Conservation (phyloP, 2,329 filamentous ascomycete genomes). For the Xylariaceae sp. region DNA sequence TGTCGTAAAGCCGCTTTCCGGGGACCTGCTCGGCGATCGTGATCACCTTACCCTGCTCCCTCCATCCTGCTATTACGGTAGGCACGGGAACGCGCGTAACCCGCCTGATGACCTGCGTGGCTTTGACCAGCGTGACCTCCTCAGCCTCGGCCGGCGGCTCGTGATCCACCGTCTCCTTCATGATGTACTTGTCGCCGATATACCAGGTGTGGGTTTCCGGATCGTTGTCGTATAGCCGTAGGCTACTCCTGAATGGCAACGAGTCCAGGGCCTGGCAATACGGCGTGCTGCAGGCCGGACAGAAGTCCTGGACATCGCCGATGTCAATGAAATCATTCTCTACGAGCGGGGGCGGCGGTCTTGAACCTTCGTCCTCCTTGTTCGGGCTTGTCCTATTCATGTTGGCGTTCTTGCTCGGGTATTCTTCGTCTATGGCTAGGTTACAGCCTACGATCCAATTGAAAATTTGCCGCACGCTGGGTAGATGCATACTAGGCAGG, state of each 20-base stretch:
- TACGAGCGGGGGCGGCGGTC: background rate
- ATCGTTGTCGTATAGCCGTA: constrained; percentile 32
- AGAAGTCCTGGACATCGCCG: constrained; percentile 29
- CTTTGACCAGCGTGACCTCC: constrained; percentile 23
- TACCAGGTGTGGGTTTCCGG: constrained; percentile 30
- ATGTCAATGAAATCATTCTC: constrained; percentile 26
- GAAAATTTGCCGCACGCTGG: constrained; percentile 5
- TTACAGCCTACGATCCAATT: constrained; percentile 20
- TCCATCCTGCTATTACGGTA: constrained; percentile 33
- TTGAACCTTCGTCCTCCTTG: background rate
- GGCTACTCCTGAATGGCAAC: constrained; percentile 30
- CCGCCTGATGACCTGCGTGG: constrained; percentile 17
- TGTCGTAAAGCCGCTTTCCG: constrained; percentile 30
- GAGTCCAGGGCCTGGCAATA: constrained; percentile 32
- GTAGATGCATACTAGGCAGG: constrained; percentile 12
- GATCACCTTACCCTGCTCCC: constrained; percentile 31
- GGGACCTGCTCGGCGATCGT: constrained; percentile 29
- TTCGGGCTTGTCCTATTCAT: background rate
- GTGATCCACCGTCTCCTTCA: constrained; percentile 28
- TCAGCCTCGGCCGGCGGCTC: constrained; percentile 20
- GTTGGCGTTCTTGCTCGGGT: background rate
- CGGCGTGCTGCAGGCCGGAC: constrained; percentile 31
- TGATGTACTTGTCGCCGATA: constrained; percentile 30
- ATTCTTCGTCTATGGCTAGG: constrained; percentile 1
- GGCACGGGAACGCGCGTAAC: constrained; percentile 26